Evolutionary conservation across 2,329 filamentous ascomycete genomes (phyloP), one percentile per base, ranked within the genome.

Genomic region (Exserohilum rostratum): DNA sequence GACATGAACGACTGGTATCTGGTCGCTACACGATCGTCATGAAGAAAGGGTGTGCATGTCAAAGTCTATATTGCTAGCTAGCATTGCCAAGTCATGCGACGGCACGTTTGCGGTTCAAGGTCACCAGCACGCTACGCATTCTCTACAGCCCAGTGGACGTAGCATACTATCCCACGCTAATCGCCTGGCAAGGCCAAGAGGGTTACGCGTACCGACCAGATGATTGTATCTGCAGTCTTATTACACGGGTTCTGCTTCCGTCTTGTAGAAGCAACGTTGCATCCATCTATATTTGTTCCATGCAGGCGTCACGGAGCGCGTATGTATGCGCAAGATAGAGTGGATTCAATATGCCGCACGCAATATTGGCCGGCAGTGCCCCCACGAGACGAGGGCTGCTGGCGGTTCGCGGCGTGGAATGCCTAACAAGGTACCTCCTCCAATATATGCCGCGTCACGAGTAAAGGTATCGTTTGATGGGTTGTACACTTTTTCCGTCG

Each of bases 241-340:
- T 30, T 33, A 31, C 27, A 48, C 45, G 20, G 25, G 31, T 15
- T 53, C 22, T 45, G 27, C 38, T 27, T 38, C 33, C 15, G 35
- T 18, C n/a, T 15, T 20, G 35, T 27, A 39, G 25, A 44, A 53
- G 51, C 51, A 34, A 44, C 37, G 25, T 38, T 44, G 18, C 13
- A 29, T 42, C 29, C 30, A 39, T 37, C 33, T 54, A 54, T 34
- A 31, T 54, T 43, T 22, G 22, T 29, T 33, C 15, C 30, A 18
- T 38, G 34, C 25, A 53, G 38, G 46, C 46, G 33, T 50, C 46
- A 44, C 37, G 17, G 31, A 50, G 50, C 43, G n/a, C n/a, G n/a
- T n/a, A 43, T 27, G 35, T 49, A 34, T 27, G 42, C 42, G 33
- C 42, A 45, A 34, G 30, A 34, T 44, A 50, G 35, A 53, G 39